Evolutionary conservation across 1,284 basidiomycete species (phyloP).

Genomic region (Hypsizygus ulmarius): DNA sequence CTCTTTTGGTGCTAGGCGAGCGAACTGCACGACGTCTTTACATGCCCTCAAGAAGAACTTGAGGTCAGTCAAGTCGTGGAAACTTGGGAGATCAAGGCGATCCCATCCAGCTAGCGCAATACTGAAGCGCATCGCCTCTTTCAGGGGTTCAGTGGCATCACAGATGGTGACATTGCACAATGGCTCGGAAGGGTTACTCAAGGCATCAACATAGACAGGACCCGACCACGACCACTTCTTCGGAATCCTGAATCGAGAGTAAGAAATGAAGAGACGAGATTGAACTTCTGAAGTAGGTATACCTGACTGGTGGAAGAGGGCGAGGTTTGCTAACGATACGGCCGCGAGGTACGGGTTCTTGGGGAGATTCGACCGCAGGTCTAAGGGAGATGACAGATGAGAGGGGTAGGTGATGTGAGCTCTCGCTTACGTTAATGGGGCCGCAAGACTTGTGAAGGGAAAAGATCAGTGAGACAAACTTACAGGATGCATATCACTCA

Average conservation of each 20-base stretch:
- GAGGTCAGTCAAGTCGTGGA: conserved; percentile 48
- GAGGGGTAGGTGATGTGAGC: not conserved
- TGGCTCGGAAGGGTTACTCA: conserved; percentile 32
- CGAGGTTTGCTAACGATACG: conserved; percentile 13
- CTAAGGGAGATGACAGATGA: conserved; percentile 12
- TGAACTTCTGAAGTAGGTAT: conserved; percentile 8
- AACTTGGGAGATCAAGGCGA: conserved; percentile 42
- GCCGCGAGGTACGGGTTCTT: conserved; percentile 17
- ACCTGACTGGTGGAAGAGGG: conserved; percentile 5
- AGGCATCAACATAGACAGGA: conserved; percentile 32
- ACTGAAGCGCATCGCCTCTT: conserved; percentile 48
- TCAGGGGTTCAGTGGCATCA: conserved; percentile 39
- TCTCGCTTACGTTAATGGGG: conserved; percentile 29
- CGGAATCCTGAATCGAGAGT: conserved; percentile 23
- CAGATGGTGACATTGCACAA: conserved; percentile 48
- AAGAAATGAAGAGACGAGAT: not conserved
- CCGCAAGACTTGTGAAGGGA: conserved; percentile 29
- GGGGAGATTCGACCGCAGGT: conserved; percentile 19
- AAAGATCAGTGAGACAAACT: not conserved
- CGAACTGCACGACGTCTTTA: conserved; percentile 49
- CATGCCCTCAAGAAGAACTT: conserved; percentile 46
- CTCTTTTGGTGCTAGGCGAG: conserved; percentile 36
- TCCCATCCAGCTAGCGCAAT: conserved; percentile 39
- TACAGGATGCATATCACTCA: conserved; percentile 23
- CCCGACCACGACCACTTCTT: conserved; percentile 55